phyloP scores from a whole-genome alignment of 495 filamentous ascomycete species.

The Rusavskia elegans region DNA sequence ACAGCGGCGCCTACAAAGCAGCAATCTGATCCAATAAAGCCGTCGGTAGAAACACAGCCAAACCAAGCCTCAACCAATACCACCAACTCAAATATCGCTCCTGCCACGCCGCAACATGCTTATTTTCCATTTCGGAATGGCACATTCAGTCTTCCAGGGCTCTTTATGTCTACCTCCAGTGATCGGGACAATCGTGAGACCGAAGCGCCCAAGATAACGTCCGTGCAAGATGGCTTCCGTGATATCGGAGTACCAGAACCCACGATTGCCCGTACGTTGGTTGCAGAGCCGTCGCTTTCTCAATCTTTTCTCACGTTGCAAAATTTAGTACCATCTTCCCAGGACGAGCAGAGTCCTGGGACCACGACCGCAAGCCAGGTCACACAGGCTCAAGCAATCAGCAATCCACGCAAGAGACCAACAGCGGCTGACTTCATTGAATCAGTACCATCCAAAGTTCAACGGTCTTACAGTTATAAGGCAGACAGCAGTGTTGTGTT shows the following conservation, averaged over 20 bases:
- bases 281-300: too few species aligned
- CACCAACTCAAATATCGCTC: neutral
- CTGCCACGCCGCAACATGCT: conserved; percentile 7
- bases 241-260: neutral
- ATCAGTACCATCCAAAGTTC: conserved; percentile 32
- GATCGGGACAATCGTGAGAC: neutral
- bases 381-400: conserved; percentile 3
- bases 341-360: neutral
- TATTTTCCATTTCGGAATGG: conserved; percentile 13
- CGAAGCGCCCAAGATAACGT: neutral
- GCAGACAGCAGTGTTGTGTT: conserved; percentile 35
- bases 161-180: conserved; percentile 27
- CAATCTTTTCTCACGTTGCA: too few species aligned
- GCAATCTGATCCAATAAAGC: neutral
- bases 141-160: conserved; percentile 32
- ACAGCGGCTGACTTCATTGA: conserved; percentile 67
- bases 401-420: conserved; percentile 56
- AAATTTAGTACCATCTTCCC: neutral
- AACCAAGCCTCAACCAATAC: neutral
- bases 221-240: neutral
- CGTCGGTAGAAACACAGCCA: conserved; percentile 13
- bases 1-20: neutral
- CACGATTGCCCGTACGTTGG: too few species aligned
- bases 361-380: neutral
- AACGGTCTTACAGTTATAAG: conserved; percentile 42